Evolutionary conservation across 2,329 filamentous ascomycete genomes (phyloP).

Genomic region (Alternaria dauci): DNA sequence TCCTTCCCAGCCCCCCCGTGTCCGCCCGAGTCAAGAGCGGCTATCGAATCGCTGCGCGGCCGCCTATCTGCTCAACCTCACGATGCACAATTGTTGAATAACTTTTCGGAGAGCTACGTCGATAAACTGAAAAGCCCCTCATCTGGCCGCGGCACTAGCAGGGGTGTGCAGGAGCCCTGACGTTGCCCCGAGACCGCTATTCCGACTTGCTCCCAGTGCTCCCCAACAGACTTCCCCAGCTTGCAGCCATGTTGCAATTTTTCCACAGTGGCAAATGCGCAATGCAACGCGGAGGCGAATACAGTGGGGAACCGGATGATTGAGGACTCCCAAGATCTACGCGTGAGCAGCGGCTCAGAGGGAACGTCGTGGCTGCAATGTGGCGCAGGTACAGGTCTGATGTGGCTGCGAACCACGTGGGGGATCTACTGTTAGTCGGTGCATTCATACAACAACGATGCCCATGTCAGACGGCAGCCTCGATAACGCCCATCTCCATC

Average conservation of each 20-base stretch:
- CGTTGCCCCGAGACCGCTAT: conserved; percentile 24
- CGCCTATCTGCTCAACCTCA: conserved; percentile 16
- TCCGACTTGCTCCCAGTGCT: conserved; percentile 28
- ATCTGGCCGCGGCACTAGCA: conserved; percentile 28
- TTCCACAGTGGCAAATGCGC: conserved; percentile 29
- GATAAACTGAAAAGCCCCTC: conserved; percentile 30
- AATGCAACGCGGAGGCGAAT: conserved; percentile 8
- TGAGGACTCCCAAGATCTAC: background rate
- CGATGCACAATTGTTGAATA: conserved; percentile 44
- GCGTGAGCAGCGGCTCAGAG: background rate
- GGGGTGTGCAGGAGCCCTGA: conserved; percentile 22
- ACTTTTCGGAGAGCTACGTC: conserved; percentile 32
- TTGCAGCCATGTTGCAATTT: conserved; percentile 8
- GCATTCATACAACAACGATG: conserved; percentile 8
- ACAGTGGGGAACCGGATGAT: background rate
- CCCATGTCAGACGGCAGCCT: conserved; percentile 3
- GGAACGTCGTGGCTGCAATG: background rate
- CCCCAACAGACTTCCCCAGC: conserved; percentile 35
- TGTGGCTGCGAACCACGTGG: conserved; percentile 26
- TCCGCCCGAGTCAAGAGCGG: conserved; percentile 4
- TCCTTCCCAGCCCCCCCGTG: background rate
- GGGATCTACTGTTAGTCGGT: conserved; percentile 15
- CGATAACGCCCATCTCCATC: background rate
- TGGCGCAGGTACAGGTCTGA: conserved; percentile 11
- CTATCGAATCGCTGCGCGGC: conserved; percentile 12